These are phyloP conservation scores for Talaromyces sp. DNA, from an alignment of 2,329 filamentous ascomycete species.

Conservation along the genomic window DNA sequence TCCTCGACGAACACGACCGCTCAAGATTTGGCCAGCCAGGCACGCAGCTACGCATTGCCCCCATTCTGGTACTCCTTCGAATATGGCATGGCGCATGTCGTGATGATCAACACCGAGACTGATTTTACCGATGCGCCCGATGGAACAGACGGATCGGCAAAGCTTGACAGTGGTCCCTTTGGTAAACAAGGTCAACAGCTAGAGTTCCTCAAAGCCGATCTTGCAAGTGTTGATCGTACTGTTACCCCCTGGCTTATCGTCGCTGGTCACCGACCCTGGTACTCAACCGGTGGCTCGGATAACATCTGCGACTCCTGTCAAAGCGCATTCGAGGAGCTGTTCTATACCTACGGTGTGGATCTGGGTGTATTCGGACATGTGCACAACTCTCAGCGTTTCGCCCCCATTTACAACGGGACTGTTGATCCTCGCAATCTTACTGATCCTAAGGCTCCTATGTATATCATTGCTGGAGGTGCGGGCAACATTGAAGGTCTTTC, in stretches of 20 bases:
- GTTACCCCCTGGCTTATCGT: constrained; percentile 60
- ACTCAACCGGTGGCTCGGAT: constrained; percentile 39
- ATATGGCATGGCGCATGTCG: constrained; percentile 59
- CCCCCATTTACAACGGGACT: constrained; percentile 37
- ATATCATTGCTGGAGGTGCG: constrained; percentile 59
- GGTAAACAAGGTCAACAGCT: constrained; percentile 54
- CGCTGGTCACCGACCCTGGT: constrained; percentile 52
- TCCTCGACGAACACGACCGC: constrained; percentile 49
- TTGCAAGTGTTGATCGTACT: constrained; percentile 58
- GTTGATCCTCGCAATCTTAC: constrained; percentile 49
- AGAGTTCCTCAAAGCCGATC: constrained; percentile 58
- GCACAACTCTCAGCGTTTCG: constrained; percentile 61
- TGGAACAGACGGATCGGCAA: constrained; percentile 42
- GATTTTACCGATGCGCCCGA: constrained; percentile 58
- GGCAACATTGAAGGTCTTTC: constrained; percentile 60
- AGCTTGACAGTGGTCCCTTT: constrained; percentile 55
- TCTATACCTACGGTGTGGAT: constrained; percentile 62
- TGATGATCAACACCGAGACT: constrained; percentile 61
- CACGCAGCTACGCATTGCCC: constrained; percentile 50
- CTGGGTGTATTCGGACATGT: constrained; percentile 61
- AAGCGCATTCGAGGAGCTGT: constrained; percentile 55
- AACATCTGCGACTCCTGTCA: constrained; percentile 52
- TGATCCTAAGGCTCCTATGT: constrained; percentile 59
- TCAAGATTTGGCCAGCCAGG: constrained; percentile 50
- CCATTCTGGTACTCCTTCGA: constrained; percentile 65